Evolutionary conservation across 2,329 filamentous ascomycete species (phyloP), one percentile per base, ranked within the genome.

Genomic region (Mariannaea sp.): DNA sequence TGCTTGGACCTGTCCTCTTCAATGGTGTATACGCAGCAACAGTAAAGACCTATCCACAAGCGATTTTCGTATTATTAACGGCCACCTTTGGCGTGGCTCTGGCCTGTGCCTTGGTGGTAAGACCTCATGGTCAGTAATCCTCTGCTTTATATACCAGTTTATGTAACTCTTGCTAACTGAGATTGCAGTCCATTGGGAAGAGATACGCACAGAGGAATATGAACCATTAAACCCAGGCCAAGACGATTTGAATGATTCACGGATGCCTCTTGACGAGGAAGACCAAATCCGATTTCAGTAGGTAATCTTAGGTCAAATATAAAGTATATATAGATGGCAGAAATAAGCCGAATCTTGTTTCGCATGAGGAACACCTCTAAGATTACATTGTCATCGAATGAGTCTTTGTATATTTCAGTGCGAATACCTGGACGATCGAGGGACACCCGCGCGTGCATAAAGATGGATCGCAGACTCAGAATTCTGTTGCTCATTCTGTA

Each of bases 1-100:
- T 97, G 2, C 70, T 96, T 10, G 86, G 88, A 1, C 94, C 94
- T 0, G 81, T 90, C 0, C 68, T 93, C 1, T 96, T 97, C 73
- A 96, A 94, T 66, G 82, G 89, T 5, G 83, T 97, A 8, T 99
- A 96, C 69, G 88, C 88, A 12, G 77, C 81, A 2, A 97, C 94
- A 0, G 90, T 97, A 1, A 84, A 81, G 16, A 84, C 75, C 1
- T 93, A 89, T 60, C 85, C 90, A 0, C 90, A 94, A 71, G 85
- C 90, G 1, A 87, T 96, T 1, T 97, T 97, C 70, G 83, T 95
- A 7, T 83, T 89, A 43, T 72, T 97, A 38, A 76, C 82, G 1
- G 73, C 74, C 7, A 77, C 89, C 1, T 96, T 96, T 68, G 81
- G 75, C 1, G 19, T 86, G 7, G 86, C 86, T 0, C 80, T 93